phyloP scores from a whole-genome alignment of 2,329 filamentous ascomycete genomes.

The Xenosphaeropsis pyriputrescens region DNA sequence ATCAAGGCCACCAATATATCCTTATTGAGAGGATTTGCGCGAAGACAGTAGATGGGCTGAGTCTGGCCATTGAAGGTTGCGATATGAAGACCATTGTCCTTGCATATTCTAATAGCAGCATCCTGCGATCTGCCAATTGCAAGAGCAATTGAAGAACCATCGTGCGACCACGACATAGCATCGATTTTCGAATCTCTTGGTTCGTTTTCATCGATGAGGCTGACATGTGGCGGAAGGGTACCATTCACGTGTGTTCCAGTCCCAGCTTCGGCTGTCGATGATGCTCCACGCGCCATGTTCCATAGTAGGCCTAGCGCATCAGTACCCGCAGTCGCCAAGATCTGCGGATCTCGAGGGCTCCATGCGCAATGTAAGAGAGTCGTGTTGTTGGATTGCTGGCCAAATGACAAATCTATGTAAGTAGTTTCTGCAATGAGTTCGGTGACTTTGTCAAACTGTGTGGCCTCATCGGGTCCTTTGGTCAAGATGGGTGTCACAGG shows the following conservation, averaged over 20 bases:
- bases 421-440: conserved; percentile 44
- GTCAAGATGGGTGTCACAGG: conserved; percentile 37
- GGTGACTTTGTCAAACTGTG: conserved; percentile 47
- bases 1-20: conserved; percentile 40
- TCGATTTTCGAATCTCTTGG: conserved; percentile 37
- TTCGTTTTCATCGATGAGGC: conserved; percentile 37
- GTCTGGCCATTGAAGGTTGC: conserved; percentile 41
- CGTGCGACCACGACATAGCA: conserved; percentile 44
- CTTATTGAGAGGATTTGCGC: conserved; percentile 39
- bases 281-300: conserved; percentile 39
- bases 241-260: conserved; percentile 17
- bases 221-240: conserved; percentile 17
- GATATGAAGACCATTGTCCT: conserved; percentile 32
- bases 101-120: conserved; percentile 39
- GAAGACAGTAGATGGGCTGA: conserved; percentile 45
- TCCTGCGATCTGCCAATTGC: conserved; percentile 31
- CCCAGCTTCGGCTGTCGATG: conserved; percentile 26
- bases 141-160: conserved; percentile 39
- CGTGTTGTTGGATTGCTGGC: conserved; percentile 27
- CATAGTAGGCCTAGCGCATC: conserved; percentile 57
- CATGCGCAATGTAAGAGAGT: conserved; percentile 55
- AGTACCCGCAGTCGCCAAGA: conserved; percentile 53
- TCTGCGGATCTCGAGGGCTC: conserved; percentile 48
- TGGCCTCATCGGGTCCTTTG: conserved; percentile 47
- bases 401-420: conserved; percentile 39